Base-by-base conservation (phyloP, 139 green algal species). In the Chlamydomonas sphaeroides region DNA sequence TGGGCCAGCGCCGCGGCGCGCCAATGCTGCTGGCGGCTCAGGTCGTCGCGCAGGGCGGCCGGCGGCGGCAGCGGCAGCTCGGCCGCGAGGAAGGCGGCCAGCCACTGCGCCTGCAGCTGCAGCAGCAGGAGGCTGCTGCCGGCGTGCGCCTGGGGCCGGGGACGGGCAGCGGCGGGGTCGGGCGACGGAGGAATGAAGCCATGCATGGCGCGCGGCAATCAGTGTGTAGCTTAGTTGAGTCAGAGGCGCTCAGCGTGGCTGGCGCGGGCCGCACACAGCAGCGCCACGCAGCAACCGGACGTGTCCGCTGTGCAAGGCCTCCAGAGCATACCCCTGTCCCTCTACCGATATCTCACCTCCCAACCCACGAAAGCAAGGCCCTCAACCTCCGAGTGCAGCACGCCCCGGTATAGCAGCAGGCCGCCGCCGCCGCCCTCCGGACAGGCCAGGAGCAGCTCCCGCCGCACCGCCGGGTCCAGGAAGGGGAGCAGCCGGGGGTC, bases 61-160 rank as follows among this genome's bases (percentile, higher is more conserved):
- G 41, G 23, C 14, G 30, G 10, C n/a, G 75, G 75, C 61, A 65
- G 61, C 33, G 33, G n/a, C 28, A 65, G 42, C 26, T 25, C 6
- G 18, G 39, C 30, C 21, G 62, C 39, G 18, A 82, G 75, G 59
- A 49, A 41, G 7, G 61, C 62, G 11, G 56, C 75, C 61, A 82
- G 41, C 75, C 75, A 82, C 32, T 65, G 75, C 14, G 75, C 75
- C 59, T 82, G 75, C 32, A 82, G 33, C 33, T 41, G 32, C 17
- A n/a, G 63, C 33, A 42, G 63, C 33, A 42, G 33, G 17, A 36
- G 59, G n/a, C 59, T 39, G 59, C 30, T 36, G 59, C 59, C 6
- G n/a, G 59, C n/a, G n/a, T 66, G 59, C 0, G 59, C 75, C 75
- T 82, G 25, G 6, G 48, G 38, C 3, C 74, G n/a, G n/a, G n/a